Evolutionary conservation across 2,329 filamentous ascomycete species (phyloP), one percentile per base, ranked within the genome.

Genomic region (Fusarium sulawesiense): DNA sequence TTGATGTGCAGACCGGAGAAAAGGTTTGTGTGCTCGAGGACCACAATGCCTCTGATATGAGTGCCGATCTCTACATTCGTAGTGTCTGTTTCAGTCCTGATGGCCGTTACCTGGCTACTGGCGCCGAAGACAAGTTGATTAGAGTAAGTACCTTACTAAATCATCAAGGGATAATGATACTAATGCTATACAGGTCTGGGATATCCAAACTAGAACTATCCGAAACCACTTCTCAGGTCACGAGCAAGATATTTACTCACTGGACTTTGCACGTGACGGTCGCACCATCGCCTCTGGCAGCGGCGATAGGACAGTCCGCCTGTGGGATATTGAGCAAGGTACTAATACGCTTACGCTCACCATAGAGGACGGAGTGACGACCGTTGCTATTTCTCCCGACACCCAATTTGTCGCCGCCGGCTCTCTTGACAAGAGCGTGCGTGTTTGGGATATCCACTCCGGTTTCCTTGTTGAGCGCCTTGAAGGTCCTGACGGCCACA

Each of bases 81-180:
- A 98, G 95, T 76, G 96, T 99, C 57, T 99, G 96, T 86, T 99
- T 99, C 86, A 98, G 95, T 78, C 96, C 96, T 14, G 94, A 98
- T 79, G 95, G 96, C 66, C 92, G 92, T 77, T 97, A 93, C 75
- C 88, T 99, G 34, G 96, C 96, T 7, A 99, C 96, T 18, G 96
- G 96, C 78, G 96, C 96, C 3, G 96, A 99, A 80, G 96, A 99
- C 82, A 98, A 98, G 84, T 88, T 97, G 76, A 98, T 99, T 78
- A 87, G 96, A 76, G 94, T 95, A 87, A 83, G 91, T 83, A 64
- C 29, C 21, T 34, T 11, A 29, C 7, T 12, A 20, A 45, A n/a
- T n/a, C 14, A 11, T 29, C 11, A 23, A 49, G 41, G 27, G 20
- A 30, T 40, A 30, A n/a, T 23, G 16, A 16, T n/a, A 42, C 71